Base-by-base conservation (phyloP, 768 basidiomycete genomes). In the Cystobasidium ongulense region DNA sequence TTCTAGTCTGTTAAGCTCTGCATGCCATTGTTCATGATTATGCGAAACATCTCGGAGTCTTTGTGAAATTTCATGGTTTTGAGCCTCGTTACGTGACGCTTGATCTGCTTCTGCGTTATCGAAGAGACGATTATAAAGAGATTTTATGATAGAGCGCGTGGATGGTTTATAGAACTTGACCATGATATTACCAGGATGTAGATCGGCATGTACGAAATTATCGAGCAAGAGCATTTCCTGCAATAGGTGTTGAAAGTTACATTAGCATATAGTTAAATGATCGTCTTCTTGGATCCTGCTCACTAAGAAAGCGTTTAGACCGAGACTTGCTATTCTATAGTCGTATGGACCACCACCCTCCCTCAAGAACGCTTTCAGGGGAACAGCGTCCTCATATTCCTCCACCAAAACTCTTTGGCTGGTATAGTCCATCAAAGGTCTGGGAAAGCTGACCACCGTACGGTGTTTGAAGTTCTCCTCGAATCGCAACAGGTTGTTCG, bases 141-240 rank as follows among this genome's bases (percentile, higher is more conserved):
- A 67, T 43, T 83, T 80, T 77, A 87, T 86, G 63, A 92, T 82
- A 82, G 50, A 91, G 81, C 57, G 91, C 83, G 77, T 87, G 84
- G 53, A 85, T 10, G 89, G 86, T 80, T 90, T 91, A 79, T 87
- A 89, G 83, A 98, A 98, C 80, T 95, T 96, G 83, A 99, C 87
- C 88, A 96, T 90, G 81, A 97, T 94, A 80, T 98, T 98, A 35
- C 95, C 95, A 85, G 80, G 75, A 76, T 83, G 83, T 15, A 83
- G 78, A 76, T 83, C 83, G 23, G 83, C 80, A 77, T 98, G 96
- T 11, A 95, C 92, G 81, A 96, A 99, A 81, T 99, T 98, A 81
- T 99, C 96, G 54, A 99, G 84, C 0, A 99, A 84, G 23, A 99
- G 87, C 96, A 99, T 99, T 82, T 97, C 92, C 92, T 97, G 78